Evolutionary conservation across 345 rosid species (phyloP).

Genomic region (Zanthoxylum bungeanum): DNA sequence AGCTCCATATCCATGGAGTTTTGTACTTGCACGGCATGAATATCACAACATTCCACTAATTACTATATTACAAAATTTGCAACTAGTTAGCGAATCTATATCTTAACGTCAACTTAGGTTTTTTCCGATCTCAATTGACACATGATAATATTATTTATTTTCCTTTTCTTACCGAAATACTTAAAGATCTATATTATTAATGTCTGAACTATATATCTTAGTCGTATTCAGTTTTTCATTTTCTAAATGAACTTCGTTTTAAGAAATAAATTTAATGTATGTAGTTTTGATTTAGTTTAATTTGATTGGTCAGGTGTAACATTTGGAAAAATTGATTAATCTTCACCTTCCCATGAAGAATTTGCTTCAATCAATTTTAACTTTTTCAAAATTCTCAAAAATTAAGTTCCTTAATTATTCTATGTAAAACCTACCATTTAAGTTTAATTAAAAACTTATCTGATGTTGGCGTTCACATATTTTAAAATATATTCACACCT

Average conservation of each 20-base stretch:
- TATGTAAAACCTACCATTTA: not conserved
- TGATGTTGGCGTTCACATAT: not conserved
- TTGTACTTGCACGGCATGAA: slow-evolving; percentile 17
- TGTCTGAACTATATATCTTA: too few species aligned
- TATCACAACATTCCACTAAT: slow-evolving; percentile 33
- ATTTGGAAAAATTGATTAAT: not conserved
- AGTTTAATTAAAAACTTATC: not conserved
- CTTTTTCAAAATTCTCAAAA: not conserved
- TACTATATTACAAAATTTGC: not conserved
- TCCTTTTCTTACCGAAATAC: too few species aligned
- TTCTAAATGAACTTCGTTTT: too few species aligned
- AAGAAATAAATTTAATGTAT: too few species aligned
- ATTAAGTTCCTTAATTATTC: not conserved
- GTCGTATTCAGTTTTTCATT: too few species aligned
- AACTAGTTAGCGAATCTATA: too few species aligned
- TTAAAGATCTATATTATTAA: too few species aligned
- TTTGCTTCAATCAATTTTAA: not conserved
- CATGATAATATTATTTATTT: too few species aligned
- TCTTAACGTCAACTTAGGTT: too few species aligned
- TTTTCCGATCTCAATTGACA: too few species aligned
- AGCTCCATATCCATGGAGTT: not conserved
- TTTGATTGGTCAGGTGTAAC: not conserved
- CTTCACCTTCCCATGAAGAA: not conserved
- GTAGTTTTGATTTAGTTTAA: too few species aligned
- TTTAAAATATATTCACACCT: not conserved